phyloP scores from a whole-genome alignment of 1,139 yeast genomes.

The Suhomyces taliae region DNA sequence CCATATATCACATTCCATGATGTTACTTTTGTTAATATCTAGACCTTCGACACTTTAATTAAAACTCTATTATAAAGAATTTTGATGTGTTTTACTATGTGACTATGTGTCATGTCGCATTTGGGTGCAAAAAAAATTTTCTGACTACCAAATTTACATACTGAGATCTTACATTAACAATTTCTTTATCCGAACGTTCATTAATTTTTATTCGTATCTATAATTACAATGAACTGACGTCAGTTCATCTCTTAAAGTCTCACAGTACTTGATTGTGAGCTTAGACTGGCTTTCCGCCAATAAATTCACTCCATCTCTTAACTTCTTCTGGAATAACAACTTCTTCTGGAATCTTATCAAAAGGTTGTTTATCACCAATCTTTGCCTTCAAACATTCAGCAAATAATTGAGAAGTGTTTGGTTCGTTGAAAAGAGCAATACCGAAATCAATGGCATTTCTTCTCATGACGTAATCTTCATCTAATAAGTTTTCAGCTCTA shows the following conservation, averaged over 20 bases:
- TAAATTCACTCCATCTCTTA: constrained; percentile 92
- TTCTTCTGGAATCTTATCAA: constrained; percentile 40
- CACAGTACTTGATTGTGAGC: not conserved
- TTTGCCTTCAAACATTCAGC: constrained; percentile 79
- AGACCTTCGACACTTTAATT: no score
- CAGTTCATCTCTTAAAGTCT: no score
- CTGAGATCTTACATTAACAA: no score
- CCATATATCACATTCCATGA: no score
- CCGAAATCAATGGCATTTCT: constrained; percentile 98
- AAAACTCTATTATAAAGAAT: no score
- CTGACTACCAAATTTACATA: no score
- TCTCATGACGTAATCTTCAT: constrained; percentile 95
- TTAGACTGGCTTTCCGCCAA: constrained; percentile 87
- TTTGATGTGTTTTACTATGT: no score
- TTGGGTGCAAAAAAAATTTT: no score
- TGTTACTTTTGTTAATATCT: no score
- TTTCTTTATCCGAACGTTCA: not conserved
- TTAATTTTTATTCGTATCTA: not conserved
- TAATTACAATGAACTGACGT: no score
- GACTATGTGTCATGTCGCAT: no score
- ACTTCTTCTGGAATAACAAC: constrained; percentile 80
- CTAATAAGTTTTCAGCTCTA: constrained; percentile 80
- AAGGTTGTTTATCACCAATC: constrained; percentile 55
- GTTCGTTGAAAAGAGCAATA: constrained; percentile 94
- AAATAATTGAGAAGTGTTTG: constrained; percentile 85